Percentiles rank a stretch among this genome's conserved stretches.
Conservation (phyloP, 2,329 filamentous ascomycete species). For the Cadophora sp. region DNA sequence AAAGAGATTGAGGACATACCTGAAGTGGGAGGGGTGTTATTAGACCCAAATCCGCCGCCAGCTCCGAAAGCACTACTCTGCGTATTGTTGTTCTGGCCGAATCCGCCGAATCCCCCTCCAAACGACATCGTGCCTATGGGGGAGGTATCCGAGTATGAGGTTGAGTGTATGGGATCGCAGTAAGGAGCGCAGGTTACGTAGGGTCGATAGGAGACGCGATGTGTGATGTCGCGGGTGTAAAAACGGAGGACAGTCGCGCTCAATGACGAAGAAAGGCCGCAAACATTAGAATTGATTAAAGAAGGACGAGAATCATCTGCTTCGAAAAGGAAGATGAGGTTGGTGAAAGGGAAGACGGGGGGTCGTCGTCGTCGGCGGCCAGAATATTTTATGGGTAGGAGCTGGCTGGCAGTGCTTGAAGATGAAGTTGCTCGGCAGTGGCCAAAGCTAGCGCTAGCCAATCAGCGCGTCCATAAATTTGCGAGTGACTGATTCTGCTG, state of each 20-base stretch:
- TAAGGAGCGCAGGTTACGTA: conserved; percentile 24
- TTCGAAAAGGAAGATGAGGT: conserved; percentile 23
- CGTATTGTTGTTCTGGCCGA: conserved; percentile 63
- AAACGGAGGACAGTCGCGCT: conserved; percentile 38
- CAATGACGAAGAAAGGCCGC: conserved; percentile 35
- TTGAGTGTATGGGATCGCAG: conserved; percentile 9
- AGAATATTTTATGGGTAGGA: conserved; percentile 24
- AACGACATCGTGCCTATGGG: conserved; percentile 42
- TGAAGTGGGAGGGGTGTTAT: conserved; percentile 42
- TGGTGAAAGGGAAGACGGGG: conserved; percentile 25
- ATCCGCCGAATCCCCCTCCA: conserved; percentile 60
- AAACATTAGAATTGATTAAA: conserved; percentile 42
- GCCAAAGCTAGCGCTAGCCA: conserved; percentile 21
- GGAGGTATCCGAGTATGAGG: conserved; percentile 16
- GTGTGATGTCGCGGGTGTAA: conserved; percentile 35
- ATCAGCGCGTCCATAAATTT: conserved; percentile 22
- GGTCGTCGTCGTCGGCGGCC: conserved; percentile 20
- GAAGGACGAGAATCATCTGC: conserved; percentile 35
- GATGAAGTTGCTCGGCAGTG: conserved; percentile 12
- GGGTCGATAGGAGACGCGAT: conserved; percentile 34
- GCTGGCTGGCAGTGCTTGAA: conserved; percentile 9
- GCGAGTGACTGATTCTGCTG: conserved; percentile 27
- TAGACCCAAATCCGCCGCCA: conserved; percentile 62
- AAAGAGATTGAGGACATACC: conserved; percentile 43
- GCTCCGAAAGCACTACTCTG: conserved; percentile 49